Conservation (phyloP, 495 filamentous ascomycete species). For the Aspergillus asperescens region DNA sequence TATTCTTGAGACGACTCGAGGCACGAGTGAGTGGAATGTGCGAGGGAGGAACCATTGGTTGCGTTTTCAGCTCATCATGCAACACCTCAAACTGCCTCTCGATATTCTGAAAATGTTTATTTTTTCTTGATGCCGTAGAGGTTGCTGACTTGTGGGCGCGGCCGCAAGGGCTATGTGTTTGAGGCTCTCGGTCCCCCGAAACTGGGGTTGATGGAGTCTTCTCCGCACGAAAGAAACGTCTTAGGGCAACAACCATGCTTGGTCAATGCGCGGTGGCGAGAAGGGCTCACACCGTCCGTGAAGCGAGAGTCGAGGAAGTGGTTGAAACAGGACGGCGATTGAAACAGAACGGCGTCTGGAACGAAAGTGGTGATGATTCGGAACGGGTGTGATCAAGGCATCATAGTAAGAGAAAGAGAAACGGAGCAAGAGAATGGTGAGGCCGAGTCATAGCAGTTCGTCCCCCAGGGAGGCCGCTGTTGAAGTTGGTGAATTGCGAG, state of each 20-base stretch:
- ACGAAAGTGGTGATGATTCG: not conserved
- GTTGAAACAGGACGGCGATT: not conserved
- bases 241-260: slow-evolving; percentile 40
- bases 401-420: not conserved
- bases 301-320: not conserved
- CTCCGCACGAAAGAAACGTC: slow-evolving; percentile 36
- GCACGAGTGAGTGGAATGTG: slow-evolving; percentile 20
- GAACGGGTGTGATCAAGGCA: not conserved
- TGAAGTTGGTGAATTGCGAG: not conserved
- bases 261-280: not conserved
- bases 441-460: not conserved
- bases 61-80: slow-evolving; percentile 30
- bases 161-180: slow-evolving; percentile 15
- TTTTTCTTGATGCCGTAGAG: slow-evolving; percentile 21
- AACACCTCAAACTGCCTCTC: slow-evolving; percentile 41
- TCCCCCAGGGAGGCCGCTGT: not conserved
- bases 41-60: slow-evolving; percentile 28
- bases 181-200: slow-evolving; percentile 9
- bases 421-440: not conserved
- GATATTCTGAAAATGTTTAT: slow-evolving; percentile 35
- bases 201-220: slow-evolving; percentile 17
- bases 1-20: slow-evolving; percentile 13
- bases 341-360: not conserved
- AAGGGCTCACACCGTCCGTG: not conserved
- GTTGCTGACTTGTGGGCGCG: slow-evolving; percentile 5